Base-by-base conservation (phyloP, 768 basidiomycete genomes). In the Rickenella mellea region DNA sequence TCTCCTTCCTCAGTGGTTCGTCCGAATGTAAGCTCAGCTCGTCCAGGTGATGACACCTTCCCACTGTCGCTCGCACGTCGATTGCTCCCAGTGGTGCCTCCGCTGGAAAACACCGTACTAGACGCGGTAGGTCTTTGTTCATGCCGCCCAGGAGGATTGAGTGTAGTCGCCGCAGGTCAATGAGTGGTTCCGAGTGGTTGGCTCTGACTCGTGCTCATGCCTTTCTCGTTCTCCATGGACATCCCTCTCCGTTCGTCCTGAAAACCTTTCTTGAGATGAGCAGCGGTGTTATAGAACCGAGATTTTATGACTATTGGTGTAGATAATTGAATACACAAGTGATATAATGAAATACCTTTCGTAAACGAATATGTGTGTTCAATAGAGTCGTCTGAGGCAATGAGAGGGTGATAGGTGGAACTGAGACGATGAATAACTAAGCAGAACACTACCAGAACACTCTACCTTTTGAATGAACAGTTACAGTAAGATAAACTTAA, bases 121-220 rank as follows among this genome's bases (percentile, higher is more conserved):
- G 84, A 80, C 0, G 80, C 83, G 52, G 83, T 87, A 53, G 82
- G 85, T 53, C 87, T 62, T 53, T 86, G 67, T 48, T 84, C 82
- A 55, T 88, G 86, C 33, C 78, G 67, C 10, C 67, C 64, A 17
- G 76, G 62, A n/a, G 10, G 77, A 67, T 89, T 85, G 26, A 88
- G 55, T 27, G 88, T 69, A 12, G 86, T 87, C 43, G 84, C 83
- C 3, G 85, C 85, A 5, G 86, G 69, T 19, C 86, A 72, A 59
- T 86, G 86, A 0, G 68, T 59, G 41, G 63, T 70, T 10, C 71
- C 75, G 39, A 77, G 52, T 0, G 78, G 77, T 55, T 79, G 78
- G 45, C 76, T 76, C 38, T 68, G 52, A 29, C 69, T 75, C 39
- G 63, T 53, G n/a, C 65, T 48, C n/a, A n/a, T n/a, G 27, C 57